Evolutionary conservation across 257 asterid species (phyloP), one percentile per base, ranked within the genome.

Genomic region (Fraxinus quadrangulata): DNA sequence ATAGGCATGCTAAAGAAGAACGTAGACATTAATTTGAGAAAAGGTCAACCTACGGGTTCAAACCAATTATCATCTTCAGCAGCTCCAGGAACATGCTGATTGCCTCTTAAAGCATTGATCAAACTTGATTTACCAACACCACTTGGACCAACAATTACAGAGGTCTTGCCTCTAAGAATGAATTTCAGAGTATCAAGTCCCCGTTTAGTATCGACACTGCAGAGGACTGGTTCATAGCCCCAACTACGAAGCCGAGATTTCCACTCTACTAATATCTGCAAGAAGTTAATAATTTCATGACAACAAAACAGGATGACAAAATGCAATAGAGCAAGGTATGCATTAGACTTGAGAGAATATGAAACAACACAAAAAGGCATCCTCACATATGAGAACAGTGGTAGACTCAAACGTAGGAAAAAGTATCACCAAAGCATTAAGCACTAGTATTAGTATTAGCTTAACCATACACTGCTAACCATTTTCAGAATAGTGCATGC

Each of bases 41-140:
- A 76, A 70, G 54, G 56, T 3, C 19, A 80, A 85, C 96, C 26
- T 84, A 95, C 97, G 21, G 90, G 90, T 74, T 89, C 91, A 76
- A 87, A 84, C 88, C 84, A 83, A 75, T 84, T 90, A 72, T 87
- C 91, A 49, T 87, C 92, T 70, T 85, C 86, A 37, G 51, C 72
- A 70, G 79, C 72, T 39, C 85, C 89, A 73, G 78, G 70, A 81
- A 31, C 79, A 75, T 67, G 86, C 71, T 72, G 87, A 37, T 79
- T 87, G 84, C 84, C 86, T 86, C 99, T 90, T 77, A 95, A 80
- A 73, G 91, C 94, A 83, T 95, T 95, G 79, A 95, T 95, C 86
- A 95, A 83, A 75, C 99, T 95, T 45, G 99, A 95, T 87, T 93
- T 95, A 63, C 99, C 99, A 79, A 95, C 99, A 30, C 99, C 99